Base-by-base conservation (phyloP, 768 basidiomycete species). In the Hericium erinaceus region DNA sequence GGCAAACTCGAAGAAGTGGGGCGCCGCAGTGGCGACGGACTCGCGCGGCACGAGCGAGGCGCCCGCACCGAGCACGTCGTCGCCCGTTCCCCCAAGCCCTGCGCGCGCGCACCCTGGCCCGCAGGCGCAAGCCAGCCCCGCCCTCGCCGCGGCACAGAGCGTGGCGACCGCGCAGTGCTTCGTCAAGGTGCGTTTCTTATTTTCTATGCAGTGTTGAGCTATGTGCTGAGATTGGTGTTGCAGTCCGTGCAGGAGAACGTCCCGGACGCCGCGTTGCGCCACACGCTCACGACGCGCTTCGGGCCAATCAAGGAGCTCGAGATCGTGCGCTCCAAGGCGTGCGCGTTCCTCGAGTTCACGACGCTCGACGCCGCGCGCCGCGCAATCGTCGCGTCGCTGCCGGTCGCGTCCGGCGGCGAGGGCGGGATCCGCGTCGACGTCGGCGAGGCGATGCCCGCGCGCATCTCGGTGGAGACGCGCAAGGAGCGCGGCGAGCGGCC, bases 341-440 rank as follows among this genome's bases (percentile, higher is more conserved):
- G 95, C 67, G 95, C 94, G 0, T 98, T 98, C 81, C 77, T 97
- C 65, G 95, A 98, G 71, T 98, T 95, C 75, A 69, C 67, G 22
- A 73, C 74, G 1, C 70, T 95, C 58, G 93, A 95, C 1, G 73
- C 82, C 39, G 95, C 95, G n/a, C 80, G 83, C 64, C 81, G 84
- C 48, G 95, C 95, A 2, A 95, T 99, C 67, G 73, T 80, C 26
- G 78, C 87, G 3, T 87, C 83, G 39, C 70, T 97, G 52, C 80
- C 84, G 1, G 68, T 73, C 33, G 59, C 66, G 41, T 83, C 85
- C 62, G 94, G 94, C 58, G 95, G 94, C 39, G 92, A 95, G 61
- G 94, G 93, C 56, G 95, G 94, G 13, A 79, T 98, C 60, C 84
- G 81, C 67, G 70, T 95, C 54, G 87, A 89, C 51, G 76, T 79